Conservation (phyloP, 2,329 filamentous ascomycete genomes). For the Grosmannia clavigera region DNA sequence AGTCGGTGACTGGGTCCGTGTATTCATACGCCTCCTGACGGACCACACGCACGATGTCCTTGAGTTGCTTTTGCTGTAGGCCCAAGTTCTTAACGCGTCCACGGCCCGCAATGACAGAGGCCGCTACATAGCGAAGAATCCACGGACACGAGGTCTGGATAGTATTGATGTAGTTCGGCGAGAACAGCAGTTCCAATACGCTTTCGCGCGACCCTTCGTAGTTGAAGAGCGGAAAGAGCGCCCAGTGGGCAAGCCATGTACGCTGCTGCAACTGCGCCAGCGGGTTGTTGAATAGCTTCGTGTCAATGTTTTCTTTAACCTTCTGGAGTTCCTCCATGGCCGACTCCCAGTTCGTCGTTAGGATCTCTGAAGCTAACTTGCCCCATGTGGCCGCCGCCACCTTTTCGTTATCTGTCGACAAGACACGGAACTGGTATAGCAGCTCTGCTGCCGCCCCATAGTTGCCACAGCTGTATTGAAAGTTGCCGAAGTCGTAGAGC, state of each 20-base stretch:
- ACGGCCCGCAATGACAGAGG: slow-evolving; percentile 89
- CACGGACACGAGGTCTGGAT: slow-evolving; percentile 97
- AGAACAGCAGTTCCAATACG: slow-evolving; percentile 94
- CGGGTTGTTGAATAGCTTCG: slow-evolving; percentile 89
- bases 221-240: slow-evolving; percentile 98
- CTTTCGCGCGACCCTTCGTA: slow-evolving; percentile 80
- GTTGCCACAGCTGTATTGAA: slow-evolving; percentile 95
- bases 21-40: slow-evolving; percentile 98
- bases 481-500: slow-evolving; percentile 90
- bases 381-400: slow-evolving; percentile 94
- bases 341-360: slow-evolving; percentile 88
- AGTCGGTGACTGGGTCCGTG: slow-evolving; percentile 87
- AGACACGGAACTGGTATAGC: slow-evolving; percentile 93
- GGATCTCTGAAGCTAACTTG: slow-evolving; percentile 91
- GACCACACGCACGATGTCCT: slow-evolving; percentile 91
- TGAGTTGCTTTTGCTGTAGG: slow-evolving; percentile 94
- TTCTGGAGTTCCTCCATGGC: slow-evolving; percentile 85
- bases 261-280: slow-evolving; percentile 92
- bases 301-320: slow-evolving; percentile 85
- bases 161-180: slow-evolving; percentile 95
- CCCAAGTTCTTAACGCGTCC: slow-evolving; percentile 68
- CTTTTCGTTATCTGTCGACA: slow-evolving; percentile 98
- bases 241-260: slow-evolving; percentile 97
- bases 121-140: slow-evolving; percentile 87
- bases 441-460: slow-evolving; percentile 84